Evolutionary conservation across 2,329 filamentous ascomycete genomes (phyloP).

Genomic region (Davidsoniella neocaledoniae): DNA sequence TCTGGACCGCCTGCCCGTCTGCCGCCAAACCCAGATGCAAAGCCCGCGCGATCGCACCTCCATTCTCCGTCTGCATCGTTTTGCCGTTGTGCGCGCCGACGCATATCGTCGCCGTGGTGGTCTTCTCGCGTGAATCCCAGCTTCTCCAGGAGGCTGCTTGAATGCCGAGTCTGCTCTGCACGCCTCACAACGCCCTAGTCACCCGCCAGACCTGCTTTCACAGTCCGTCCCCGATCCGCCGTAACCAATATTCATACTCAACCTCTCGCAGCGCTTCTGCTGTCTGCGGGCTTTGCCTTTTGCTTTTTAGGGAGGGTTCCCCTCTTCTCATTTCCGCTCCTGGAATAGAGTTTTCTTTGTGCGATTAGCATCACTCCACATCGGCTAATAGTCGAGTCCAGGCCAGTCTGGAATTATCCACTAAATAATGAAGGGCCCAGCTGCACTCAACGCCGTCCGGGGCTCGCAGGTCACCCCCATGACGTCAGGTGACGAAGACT

Average conservation of each 20-base stretch:
- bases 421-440: conserved; percentile 15
- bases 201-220: neutral
- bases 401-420: conserved; percentile 3
- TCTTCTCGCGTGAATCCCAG: conserved; percentile 11
- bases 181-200: neutral
- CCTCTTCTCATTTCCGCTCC: conserved; percentile 10
- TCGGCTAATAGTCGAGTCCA: conserved; percentile 9
- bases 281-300: neutral
- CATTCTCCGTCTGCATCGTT: conserved; percentile 3
- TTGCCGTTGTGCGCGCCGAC: conserved; percentile 11
- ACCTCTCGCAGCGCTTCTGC: neutral
- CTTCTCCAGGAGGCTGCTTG: neutral
- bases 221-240: conserved; percentile 8
- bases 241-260: neutral
- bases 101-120: conserved; percentile 12
- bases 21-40: conserved; percentile 7
- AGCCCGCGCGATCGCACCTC: conserved; percentile 2
- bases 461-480: conserved; percentile 38
- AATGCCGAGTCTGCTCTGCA: neutral
- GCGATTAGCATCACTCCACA: conserved; percentile 11
- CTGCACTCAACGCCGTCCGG: conserved; percentile 37
- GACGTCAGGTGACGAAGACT: conserved; percentile 41
- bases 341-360: conserved; percentile 12
- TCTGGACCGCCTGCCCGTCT: conserved; percentile 5
- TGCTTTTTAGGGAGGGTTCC: neutral